Evolutionary conservation across 2,329 filamentous ascomycete genomes (phyloP), one percentile per base, ranked within the genome.

Genomic region (Colletotrichum eleusines): DNA sequence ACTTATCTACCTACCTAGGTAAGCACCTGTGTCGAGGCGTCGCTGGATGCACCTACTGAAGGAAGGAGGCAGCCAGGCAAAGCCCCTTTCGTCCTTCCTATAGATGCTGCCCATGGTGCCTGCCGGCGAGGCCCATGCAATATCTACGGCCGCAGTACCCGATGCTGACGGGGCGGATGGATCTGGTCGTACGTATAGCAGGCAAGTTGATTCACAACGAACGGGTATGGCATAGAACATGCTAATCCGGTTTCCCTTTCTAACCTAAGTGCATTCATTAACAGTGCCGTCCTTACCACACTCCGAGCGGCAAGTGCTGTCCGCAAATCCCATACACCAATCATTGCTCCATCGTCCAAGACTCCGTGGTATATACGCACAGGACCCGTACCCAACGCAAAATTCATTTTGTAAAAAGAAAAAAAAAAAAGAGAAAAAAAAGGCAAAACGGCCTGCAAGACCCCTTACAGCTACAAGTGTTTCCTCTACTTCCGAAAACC

Each of bases 301-400:
- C n/a, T n/a, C 35, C 38, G 23, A 44, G 64, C 58, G 58, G 44
- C 31, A 54, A 48, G 64, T 28, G 26, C 50, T 57, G 44, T 26
- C 58, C 44, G 46, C 28, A 28, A 68, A 33, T 23, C 33, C 58
- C n/a, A 55, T 46, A 26, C 31, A 63, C 18, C 16, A 20, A 20
- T 12, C 14, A 40, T 53, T 31, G 63, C 51, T 23, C 40, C 20
- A 23, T 26, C 58, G 35, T 9, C 46, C 31, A 50, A 53, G 69
- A 71, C 59, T 69, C 64, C 69, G 51, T 71, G 51, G 64, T 68
- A 71, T 71, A 67, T 58, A 60, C 42, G 53, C 26, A 40, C 40
- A 38, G 54, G 42, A 16, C 53, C 59, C 44, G 14, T 42, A 46
- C 63, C 48, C 31, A 53, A 60, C 46, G 26, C 18, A 67, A 54